These are phyloP conservation scores for Populus hybrid DNA, from an alignment of 441 rosid species.

Conservation along the genomic window DNA sequence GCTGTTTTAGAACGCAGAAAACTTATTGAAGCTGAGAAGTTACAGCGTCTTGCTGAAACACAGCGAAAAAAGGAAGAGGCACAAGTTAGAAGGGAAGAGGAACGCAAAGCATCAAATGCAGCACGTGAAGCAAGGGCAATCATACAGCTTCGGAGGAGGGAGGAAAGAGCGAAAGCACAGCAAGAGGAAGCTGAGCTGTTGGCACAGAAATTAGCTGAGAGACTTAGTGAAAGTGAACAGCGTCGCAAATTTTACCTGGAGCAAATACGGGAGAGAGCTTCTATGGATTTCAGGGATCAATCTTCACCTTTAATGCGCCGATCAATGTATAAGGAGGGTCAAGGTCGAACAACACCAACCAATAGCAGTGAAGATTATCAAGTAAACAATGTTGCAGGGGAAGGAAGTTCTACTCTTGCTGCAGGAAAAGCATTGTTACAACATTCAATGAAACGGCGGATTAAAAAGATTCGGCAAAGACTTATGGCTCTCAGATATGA, in stretches of 20 bases:
- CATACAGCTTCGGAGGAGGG: conserved; percentile 74
- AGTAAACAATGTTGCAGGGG: conserved; percentile 33
- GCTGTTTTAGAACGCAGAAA: conserved; percentile 75
- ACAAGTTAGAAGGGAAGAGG: conserved; percentile 84
- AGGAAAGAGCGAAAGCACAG: conserved; percentile 79
- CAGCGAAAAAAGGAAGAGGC: conserved; percentile 86
- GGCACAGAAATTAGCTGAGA: conserved; percentile 79
- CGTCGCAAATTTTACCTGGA: conserved; percentile 76
- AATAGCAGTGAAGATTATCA: conserved; percentile 46
- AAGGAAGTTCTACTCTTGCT: conserved; percentile 33
- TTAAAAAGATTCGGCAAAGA: conserved; percentile 70
- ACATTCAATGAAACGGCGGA: conserved; percentile 57
- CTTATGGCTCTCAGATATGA: conserved; percentile 82
- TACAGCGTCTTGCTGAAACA: conserved; percentile 79
- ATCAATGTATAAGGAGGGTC: conserved; percentile 54
- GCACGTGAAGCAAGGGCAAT: conserved; percentile 77
- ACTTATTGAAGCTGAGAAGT: conserved; percentile 79
- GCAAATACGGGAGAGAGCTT: conserved; percentile 82
- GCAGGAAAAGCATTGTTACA: conserved; percentile 47
- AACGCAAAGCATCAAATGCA: conserved; percentile 81
- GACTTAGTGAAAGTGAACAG: conserved; percentile 73
- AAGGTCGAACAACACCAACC: conserved; percentile 48
- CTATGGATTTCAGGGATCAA: conserved; percentile 84
- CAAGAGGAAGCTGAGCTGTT: conserved; percentile 87
- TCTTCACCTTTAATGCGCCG: conserved; percentile 71